These are phyloP conservation scores for Talaromyces sp. DNA, from an alignment of 2,329 filamentous ascomycete genomes.

Conservation along the genomic window DNA sequence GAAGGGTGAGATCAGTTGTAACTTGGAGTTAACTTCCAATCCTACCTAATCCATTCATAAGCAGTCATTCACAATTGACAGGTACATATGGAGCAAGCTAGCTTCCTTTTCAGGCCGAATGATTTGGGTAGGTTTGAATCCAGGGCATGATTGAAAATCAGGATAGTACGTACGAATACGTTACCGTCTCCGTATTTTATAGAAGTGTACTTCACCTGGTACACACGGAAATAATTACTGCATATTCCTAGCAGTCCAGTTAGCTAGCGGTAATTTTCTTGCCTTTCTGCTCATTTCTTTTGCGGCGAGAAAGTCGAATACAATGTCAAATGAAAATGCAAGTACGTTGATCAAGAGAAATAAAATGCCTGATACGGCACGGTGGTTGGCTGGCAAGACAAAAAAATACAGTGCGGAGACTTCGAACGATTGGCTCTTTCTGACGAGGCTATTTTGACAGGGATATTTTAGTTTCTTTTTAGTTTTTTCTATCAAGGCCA, in stretches of 20 bases:
- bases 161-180: neutral
- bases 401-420: slow-evolving; percentile 17
- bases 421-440: slow-evolving; percentile 11
- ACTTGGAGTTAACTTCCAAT: slow-evolving; percentile 3
- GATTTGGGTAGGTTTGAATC: neutral
- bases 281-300: neutral
- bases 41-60: slow-evolving; percentile 17
- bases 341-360: slow-evolving; percentile 7
- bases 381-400: slow-evolving; percentile 16
- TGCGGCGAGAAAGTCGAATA: neutral
- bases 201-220: neutral
- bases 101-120: neutral
- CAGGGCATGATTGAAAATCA: slow-evolving; percentile 5
- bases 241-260: slow-evolving; percentile 6
- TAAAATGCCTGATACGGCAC: slow-evolving; percentile 3
- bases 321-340: neutral
- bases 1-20: neutral
- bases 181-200: slow-evolving; percentile 5
- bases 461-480: slow-evolving; percentile 7
- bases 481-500: neutral
- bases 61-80: slow-evolving; percentile 1
- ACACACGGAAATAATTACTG: neutral
- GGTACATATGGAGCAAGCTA: slow-evolving; percentile 9
- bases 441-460: slow-evolving; percentile 7
- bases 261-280: slow-evolving; percentile 17